Evolutionary conservation across 1,284 basidiomycete genomes (phyloP), one percentile per base, ranked within the genome.

Genomic region (Austropuccinia psidii): DNA sequence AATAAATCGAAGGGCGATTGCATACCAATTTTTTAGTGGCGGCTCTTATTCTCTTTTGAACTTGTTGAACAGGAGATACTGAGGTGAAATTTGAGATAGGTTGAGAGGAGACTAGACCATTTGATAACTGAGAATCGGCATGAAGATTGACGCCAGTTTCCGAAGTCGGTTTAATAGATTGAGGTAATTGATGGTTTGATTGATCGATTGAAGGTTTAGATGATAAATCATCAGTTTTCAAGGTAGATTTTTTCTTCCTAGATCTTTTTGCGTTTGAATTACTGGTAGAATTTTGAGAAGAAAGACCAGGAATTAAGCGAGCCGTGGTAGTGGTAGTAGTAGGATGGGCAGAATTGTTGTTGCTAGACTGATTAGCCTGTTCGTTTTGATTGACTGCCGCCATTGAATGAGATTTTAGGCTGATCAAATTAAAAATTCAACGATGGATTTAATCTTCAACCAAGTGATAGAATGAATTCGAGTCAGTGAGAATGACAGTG

Each of bases 21-120:
- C 75, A 62, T 41, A 80, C 79, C n/a, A 80, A 50, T 74, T 80
- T 80, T 75, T 80, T 80, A 67, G 75, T 76, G 33, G 76, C 76
- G 4, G 77, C 76, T 49, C 77, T 76, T 55, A 80, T 50, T 27
- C 79, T 60, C 70, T 79, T 80, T 54, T 69, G 65, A n/a, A 76
- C 73, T 68, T 76, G 62, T 72, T 68, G 72, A 29, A 62, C 61
- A n/a, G 54, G 60, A 41, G 57, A 50, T 33, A 65, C 57, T 55
- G 55, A 72, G 45, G 45, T 47, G 52, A 67, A 75, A 31, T 49
- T 55, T 52, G 74, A 57, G 39, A 67, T 13, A 50, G 62, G 62
- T 9, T 41, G 68, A 17, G 75, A 65, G 17, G 47, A 69, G 35
- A 52, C 35, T 13, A 74, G 29, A 5, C 50, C 55, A 50, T 64